phyloP scores from a whole-genome alignment of 1,284 basidiomycete species.

The Trichosporon ovoides region DNA sequence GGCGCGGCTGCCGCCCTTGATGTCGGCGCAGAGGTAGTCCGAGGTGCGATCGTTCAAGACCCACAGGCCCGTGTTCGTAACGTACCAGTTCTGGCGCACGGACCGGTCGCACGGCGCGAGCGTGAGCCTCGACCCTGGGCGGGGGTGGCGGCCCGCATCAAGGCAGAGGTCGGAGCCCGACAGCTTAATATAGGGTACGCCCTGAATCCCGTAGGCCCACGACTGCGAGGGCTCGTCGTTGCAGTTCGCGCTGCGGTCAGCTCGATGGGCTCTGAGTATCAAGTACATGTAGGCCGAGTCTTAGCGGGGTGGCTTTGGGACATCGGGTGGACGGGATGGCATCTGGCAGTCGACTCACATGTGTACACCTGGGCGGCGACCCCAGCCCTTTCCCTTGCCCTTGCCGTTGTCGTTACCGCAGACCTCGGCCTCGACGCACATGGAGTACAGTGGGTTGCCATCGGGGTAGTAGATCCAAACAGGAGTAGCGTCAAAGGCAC shows the following conservation, averaged over 20 bases:
- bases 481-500: neutral
- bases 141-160: conserved; percentile 3
- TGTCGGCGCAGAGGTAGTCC: conserved; percentile 7
- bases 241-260: conserved; percentile 1
- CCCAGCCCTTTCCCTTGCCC: neutral
- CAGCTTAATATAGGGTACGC: neutral
- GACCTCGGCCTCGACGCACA: neutral
- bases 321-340: no score
- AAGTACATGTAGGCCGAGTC: no score
- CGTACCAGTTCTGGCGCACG: neutral
- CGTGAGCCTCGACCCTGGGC: neutral
- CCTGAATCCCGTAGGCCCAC: neutral
- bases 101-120: neutral
- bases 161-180: conserved; percentile 4
- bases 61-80: conserved; percentile 2
- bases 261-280: neutral
- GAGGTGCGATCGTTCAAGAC: conserved; percentile 4
- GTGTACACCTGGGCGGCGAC: neutral
- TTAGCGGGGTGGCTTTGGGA: no score
- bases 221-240: neutral
- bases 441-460: conserved; percentile 4
- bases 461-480: neutral
- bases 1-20: conserved; percentile 1
- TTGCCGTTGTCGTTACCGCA: neutral
- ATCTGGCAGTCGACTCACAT: neutral